Evolutionary conservation across 352 stramenopile species (phyloP).

Genomic region (Phytopythium aichiense): DNA sequence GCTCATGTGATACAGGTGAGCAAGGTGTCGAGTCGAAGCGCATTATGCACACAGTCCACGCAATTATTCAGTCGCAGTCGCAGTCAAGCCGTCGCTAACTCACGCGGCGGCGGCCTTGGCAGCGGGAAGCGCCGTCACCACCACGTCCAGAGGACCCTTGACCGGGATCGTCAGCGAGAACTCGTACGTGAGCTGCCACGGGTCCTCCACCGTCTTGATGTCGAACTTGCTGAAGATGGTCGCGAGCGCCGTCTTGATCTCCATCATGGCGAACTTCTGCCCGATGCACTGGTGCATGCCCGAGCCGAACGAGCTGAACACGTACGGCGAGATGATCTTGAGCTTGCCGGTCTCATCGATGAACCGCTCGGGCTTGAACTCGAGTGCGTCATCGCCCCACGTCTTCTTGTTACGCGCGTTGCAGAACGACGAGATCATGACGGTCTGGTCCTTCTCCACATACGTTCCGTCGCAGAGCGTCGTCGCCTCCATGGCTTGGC

Average conservation of each 20-base stretch:
- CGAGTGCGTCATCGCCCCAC: conserved; percentile 45
- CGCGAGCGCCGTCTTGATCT: conserved; percentile 56
- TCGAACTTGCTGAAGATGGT: conserved; percentile 44
- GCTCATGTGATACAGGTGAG: no score
- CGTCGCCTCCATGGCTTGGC: conserved; percentile 30
- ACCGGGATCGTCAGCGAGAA: conserved; percentile 38
- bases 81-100: neutral
- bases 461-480: conserved; percentile 42
- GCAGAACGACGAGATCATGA: conserved; percentile 25
- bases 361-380: conserved; percentile 65
- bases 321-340: conserved; percentile 16
- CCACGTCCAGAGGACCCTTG: conserved; percentile 25
- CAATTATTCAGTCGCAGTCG: no score
- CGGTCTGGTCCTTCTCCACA: conserved; percentile 24
- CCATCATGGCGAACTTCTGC: conserved; percentile 40
- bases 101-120: neutral
- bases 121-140: conserved; percentile 12
- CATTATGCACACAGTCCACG: no score
- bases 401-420: conserved; percentile 23
- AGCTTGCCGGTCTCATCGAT: conserved; percentile 45
- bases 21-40: no score
- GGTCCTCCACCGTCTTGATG: conserved; percentile 40
- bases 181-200: conserved; percentile 39
- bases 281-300: conserved; percentile 59
- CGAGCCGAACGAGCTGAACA: conserved; percentile 36